Evolutionary conservation across 441 rosid genomes (phyloP), one percentile per base, ranked within the genome.

Genomic region (Jatropha podagrica): DNA sequence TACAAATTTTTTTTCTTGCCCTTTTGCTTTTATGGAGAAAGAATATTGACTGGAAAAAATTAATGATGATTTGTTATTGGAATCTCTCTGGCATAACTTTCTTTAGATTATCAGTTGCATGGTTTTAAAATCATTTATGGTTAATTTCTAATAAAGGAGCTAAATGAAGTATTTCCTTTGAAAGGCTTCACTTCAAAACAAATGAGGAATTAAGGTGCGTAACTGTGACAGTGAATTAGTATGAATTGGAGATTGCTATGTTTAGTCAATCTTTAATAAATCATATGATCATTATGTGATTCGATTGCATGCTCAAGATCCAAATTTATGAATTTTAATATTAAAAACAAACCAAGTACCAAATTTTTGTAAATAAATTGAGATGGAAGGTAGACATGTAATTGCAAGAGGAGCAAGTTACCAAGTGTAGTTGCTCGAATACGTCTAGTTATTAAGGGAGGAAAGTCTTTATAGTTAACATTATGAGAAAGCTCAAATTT

Each of bases 21-120:
- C 69, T 11, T 69, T 26, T 61, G 60, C 73, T 60, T 68, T 71
- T 37, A 20, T 37, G 74, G 68, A 51, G 18, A 63, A 76, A n/a
- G 38, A 26, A 69, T 14, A 27, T 44, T 69, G 51, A 38, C 52
- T 1, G 32, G 32, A 38, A 48, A 40, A 5, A 1, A 76, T 38
- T 52, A 9, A 44, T 18, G 68, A 44, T 26, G 68, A 69, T 61
- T 38, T 48, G 23, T 68, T 48, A 60, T 51, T 76, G 78, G 69
- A 52, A n/a, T 40, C 63, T 60, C 26, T 61, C 73, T 69, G 74
- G 42, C 69, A 26, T n/a, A 10, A 68, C 73, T 68, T 68, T 67
- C 12, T n/a, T n/a, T 32, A 68, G 63, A 60, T 68, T 68, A 32
- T 20, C 3, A 15, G n/a, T 3, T 32, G 27, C 56, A 15, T 46